These are phyloP conservation scores for Fraxinus platypoda DNA, from an alignment of 305 asterid genomes.

Conservation along the genomic window DNA sequence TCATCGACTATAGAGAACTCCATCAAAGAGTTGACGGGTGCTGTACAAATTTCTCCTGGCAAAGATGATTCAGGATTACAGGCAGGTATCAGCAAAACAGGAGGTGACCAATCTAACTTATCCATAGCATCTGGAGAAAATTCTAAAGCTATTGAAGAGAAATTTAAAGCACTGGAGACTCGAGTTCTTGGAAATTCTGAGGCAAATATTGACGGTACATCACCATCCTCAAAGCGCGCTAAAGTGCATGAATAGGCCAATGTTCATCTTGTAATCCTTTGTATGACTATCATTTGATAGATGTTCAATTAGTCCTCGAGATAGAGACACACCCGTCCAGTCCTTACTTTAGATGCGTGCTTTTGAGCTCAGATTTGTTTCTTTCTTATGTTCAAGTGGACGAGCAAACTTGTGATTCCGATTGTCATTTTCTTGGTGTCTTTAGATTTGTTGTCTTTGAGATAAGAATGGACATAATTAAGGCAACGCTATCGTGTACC, in stretches of 20 bases:
- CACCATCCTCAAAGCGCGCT: conserved; percentile 62
- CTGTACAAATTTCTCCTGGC: conserved; percentile 34
- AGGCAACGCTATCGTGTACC: conserved; percentile 12
- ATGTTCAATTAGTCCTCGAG: conserved; percentile 6
- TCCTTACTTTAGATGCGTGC: conserved; percentile 2
- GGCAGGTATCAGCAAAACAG: conserved; percentile 28
- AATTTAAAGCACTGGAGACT: conserved; percentile 30
- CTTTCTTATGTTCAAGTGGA: conserved; percentile 1
- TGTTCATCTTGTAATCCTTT: background rate
- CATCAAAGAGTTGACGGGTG: conserved; percentile 31
- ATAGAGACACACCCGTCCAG: conserved; percentile 6
- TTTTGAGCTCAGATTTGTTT: background rate
- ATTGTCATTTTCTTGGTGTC: conserved; percentile 15
- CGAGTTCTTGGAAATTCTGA: conserved; percentile 33
- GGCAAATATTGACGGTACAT: conserved; percentile 24
- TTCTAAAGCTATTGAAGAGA: conserved; percentile 31
- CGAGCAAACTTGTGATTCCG: conserved; percentile 21
- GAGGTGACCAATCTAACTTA: conserved; percentile 12
- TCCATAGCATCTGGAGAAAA: conserved; percentile 29
- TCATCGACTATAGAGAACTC: conserved; percentile 49
- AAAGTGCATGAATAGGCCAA: conserved; percentile 42
- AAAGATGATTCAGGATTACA: conserved; percentile 29
- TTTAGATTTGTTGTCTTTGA: background rate
- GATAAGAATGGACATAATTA: background rate
- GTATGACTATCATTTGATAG: background rate